These are phyloP conservation scores for Sphaerulina populicola DNA, from an alignment of 2,329 filamentous ascomycete species.

Conservation along the genomic window DNA sequence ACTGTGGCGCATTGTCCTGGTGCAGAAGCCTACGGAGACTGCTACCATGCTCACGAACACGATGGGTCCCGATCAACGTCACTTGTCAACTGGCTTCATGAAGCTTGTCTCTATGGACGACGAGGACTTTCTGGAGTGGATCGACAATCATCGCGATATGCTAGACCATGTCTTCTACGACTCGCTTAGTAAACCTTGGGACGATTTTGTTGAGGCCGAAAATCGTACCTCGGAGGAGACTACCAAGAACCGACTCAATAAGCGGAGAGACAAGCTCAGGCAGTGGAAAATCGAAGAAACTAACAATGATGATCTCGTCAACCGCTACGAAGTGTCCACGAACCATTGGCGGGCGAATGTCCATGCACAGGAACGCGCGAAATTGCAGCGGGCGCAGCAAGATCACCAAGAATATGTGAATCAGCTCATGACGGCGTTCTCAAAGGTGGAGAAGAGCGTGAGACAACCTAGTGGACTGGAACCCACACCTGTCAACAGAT, in stretches of 20 bases:
- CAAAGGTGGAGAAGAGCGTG: slow-evolving; percentile 69
- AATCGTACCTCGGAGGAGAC: slow-evolving; percentile 73
- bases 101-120: slow-evolving; percentile 83
- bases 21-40: slow-evolving; percentile 84
- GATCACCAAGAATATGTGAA: slow-evolving; percentile 85
- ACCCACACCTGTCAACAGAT: slow-evolving; percentile 59
- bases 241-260: slow-evolving; percentile 59
- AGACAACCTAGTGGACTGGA: slow-evolving; percentile 74
- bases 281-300: slow-evolving; percentile 67
- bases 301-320: slow-evolving; percentile 60
- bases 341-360: slow-evolving; percentile 94
- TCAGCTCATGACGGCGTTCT: slow-evolving; percentile 67
- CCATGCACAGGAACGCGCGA: slow-evolving; percentile 81
- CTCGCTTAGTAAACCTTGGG: slow-evolving; percentile 73
- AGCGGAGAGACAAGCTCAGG: slow-evolving; percentile 72
- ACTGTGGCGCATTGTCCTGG: slow-evolving; percentile 82
- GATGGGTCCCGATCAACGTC: slow-evolving; percentile 60
- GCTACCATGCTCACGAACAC: slow-evolving; percentile 63
- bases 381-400: slow-evolving; percentile 79
- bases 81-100: slow-evolving; percentile 68
- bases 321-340: slow-evolving; percentile 78
- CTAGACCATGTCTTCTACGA: slow-evolving; percentile 77
- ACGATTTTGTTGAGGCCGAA: slow-evolving; percentile 73
- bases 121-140: slow-evolving; percentile 77
- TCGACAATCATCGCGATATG: slow-evolving; percentile 69